Evolutionary conservation across 768 basidiomycete genomes (phyloP).

Genomic region (Sporobolomyces pararoseus): DNA sequence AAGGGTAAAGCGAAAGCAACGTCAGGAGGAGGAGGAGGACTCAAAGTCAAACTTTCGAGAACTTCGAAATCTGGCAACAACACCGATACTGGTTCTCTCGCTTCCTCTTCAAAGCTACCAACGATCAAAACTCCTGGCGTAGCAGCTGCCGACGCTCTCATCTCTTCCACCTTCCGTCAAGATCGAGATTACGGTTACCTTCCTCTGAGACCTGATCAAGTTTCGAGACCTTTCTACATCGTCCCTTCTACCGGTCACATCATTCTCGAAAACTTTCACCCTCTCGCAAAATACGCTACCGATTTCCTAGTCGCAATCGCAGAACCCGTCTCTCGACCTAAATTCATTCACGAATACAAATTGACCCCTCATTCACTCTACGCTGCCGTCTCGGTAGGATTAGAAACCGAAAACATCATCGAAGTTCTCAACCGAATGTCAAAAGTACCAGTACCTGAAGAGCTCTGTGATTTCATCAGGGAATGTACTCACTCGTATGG

Average conservation of each 20-base stretch:
- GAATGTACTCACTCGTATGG: slow-evolving; percentile 93
- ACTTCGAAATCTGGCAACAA: background rate
- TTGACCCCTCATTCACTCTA: slow-evolving; percentile 96
- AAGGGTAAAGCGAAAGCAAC: slow-evolving; percentile 19
- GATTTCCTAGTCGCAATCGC: slow-evolving; percentile 97
- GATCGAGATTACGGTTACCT: slow-evolving; percentile 72
- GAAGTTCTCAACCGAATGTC: slow-evolving; percentile 62
- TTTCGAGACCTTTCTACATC: slow-evolving; percentile 91
- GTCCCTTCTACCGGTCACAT: slow-evolving; percentile 74
- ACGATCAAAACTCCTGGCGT: slow-evolving; percentile 13
- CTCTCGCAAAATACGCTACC: slow-evolving; percentile 95
- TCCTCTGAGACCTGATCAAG: slow-evolving; percentile 83
- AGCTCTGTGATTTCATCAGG: slow-evolving; percentile 78
- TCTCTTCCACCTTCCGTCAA: slow-evolving; percentile 21
- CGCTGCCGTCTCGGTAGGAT: slow-evolving; percentile 94
- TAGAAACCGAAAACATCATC: slow-evolving; percentile 97
- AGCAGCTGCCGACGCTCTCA: slow-evolving; percentile 10
- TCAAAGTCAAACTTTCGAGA: slow-evolving; percentile 14
- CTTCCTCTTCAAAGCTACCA: slow-evolving; percentile 14
- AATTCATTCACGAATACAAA: slow-evolving; percentile 98
- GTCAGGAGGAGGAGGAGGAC: slow-evolving; percentile 8
- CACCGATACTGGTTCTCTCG: slow-evolving; percentile 3
- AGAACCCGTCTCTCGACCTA: slow-evolving; percentile 97
- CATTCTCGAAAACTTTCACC: slow-evolving; percentile 95
- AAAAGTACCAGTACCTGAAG: slow-evolving; percentile 77